Evolutionary conservation across 1,284 basidiomycete genomes (phyloP).

Genomic region (Sporisorium sorghi): DNA sequence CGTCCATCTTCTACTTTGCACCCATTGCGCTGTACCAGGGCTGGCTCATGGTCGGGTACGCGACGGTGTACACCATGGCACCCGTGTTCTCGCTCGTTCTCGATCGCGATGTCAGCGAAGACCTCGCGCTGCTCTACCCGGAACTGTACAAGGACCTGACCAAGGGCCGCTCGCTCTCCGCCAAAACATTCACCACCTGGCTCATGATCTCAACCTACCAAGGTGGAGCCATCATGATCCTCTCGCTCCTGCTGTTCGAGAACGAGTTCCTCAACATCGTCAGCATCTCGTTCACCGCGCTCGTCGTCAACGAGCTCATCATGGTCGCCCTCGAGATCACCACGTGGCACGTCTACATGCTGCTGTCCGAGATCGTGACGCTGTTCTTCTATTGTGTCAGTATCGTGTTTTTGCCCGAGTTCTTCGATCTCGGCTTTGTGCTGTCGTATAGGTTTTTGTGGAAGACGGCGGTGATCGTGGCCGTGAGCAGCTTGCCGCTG

Average conservation of each 20-base stretch:
- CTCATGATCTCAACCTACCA: conserved; percentile 97
- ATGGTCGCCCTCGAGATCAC: conserved; percentile 99
- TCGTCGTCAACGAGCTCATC: conserved; percentile 96
- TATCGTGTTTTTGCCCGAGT: conserved; percentile 93
- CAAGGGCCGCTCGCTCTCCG: conserved; percentile 77
- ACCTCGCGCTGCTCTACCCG: conserved; percentile 92
- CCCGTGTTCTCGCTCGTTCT: conserved; percentile 97
- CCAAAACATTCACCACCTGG: conserved; percentile 99
- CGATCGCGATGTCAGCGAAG: conserved; percentile 94
- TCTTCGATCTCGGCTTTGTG: conserved; percentile 95
- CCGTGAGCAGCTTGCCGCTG: conserved; percentile 86
- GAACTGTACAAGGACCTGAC: conserved; percentile 98
- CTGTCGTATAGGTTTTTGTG: conserved; percentile 87
- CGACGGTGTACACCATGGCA: conserved; percentile 97
- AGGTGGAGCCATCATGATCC: conserved; percentile 98
- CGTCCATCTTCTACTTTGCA: conserved; percentile 97
- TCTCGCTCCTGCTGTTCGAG: conserved; percentile 94
- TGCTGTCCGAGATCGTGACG: conserved; percentile 89
- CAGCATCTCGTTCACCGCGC: conserved; percentile 94
- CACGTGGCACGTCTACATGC: conserved; percentile 98
- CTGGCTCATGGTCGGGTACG: conserved; percentile 97
- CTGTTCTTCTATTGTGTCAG: conserved; percentile 88
- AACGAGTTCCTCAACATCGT: conserved; percentile 98
- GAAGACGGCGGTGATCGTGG: conserved; percentile 90
- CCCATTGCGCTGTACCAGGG: conserved; percentile 98